Evolutionary conservation across 176 grass and related monocot species (phyloP), one percentile per base, ranked within the genome.

Genomic region (Oryza nivara): DNA sequence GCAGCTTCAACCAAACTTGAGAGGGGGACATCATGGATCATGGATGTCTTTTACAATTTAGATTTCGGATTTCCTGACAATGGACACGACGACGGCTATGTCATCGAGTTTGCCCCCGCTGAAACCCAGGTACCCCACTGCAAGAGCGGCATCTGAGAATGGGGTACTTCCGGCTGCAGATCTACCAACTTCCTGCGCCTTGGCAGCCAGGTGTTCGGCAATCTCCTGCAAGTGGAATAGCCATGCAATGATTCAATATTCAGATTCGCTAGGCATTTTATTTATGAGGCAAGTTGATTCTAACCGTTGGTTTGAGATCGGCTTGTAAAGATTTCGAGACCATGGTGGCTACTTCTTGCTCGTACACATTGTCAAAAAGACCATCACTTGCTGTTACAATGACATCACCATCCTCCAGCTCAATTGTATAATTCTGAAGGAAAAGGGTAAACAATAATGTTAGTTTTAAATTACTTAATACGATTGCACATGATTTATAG

Each of bases 71-170:
- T 78, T 83, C 61, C 86, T 67, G 35, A 95, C 89, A 19, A 92
- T 75, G 54, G 91, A 98, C 28, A 95, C 91, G 34, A 95, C 77
- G 2, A 83, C 47, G 6, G 91, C 89, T 32, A 90, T 92, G 74
- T 95, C 92, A 67, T 95, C 91, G 19, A 98, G 78, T 89, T 98
- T 95, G 22, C 96, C 96, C 67, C 96, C 91, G 14, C 85, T 90
- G 80, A 85, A 95, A 26, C 84, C 76, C 30, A 89, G 87, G 80
- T 98, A 98, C 20, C 96, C 91, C 0, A 86, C 83, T 13, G 81
- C 67, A 44, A 93, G 82, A 47, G 95, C 92, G 2, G 95, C 91
- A 85, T 98, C 95, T 9, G 92, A 92, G 88, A 98, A 98, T 13
- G 95, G 95, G 74, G 92, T 98, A 51, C 85, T 87, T 30, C 86